Conservation (phyloP, 768 basidiomycete species). For the Boletus fagicola region DNA sequence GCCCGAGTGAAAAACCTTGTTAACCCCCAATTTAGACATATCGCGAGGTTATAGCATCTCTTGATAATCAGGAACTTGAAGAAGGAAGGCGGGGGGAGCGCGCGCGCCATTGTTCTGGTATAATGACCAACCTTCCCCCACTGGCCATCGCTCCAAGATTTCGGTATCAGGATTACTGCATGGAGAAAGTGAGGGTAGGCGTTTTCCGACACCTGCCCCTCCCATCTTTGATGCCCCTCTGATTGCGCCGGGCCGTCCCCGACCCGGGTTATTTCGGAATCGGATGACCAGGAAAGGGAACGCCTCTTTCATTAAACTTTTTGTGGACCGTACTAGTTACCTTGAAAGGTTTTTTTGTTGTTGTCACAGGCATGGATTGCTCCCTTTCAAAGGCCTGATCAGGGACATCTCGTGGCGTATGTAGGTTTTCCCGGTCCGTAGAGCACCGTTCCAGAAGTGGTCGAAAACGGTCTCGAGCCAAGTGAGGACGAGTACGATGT, state of each 20-base stretch:
- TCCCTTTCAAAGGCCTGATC: too few species aligned
- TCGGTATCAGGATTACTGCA: neutral
- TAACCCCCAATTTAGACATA: slow-evolving; percentile 16
- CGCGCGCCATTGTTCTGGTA: neutral
- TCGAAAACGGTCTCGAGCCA: neutral
- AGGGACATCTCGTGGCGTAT: neutral
- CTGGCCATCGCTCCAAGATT: neutral
- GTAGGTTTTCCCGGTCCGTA: neutral
- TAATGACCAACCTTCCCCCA: neutral
- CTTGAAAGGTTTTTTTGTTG: neutral
- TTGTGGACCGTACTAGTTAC: neutral
- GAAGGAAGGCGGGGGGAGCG: neutral
- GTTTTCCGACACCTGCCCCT: neutral
- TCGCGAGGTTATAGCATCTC: neutral
- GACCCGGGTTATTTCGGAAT: neutral
- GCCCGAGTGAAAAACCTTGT: neutral
- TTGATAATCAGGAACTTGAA: neutral
- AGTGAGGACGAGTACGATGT: too few species aligned
- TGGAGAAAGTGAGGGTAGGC: neutral
- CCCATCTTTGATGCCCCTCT: neutral
- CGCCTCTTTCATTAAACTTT: neutral
- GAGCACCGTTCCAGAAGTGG: neutral
- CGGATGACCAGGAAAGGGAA: neutral
- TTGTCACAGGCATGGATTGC: neutral
- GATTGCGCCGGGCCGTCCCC: neutral